These are phyloP conservation scores for Debaryomyces robertsiae DNA, from an alignment of 1,139 yeast species.

Conservation along the genomic window DNA sequence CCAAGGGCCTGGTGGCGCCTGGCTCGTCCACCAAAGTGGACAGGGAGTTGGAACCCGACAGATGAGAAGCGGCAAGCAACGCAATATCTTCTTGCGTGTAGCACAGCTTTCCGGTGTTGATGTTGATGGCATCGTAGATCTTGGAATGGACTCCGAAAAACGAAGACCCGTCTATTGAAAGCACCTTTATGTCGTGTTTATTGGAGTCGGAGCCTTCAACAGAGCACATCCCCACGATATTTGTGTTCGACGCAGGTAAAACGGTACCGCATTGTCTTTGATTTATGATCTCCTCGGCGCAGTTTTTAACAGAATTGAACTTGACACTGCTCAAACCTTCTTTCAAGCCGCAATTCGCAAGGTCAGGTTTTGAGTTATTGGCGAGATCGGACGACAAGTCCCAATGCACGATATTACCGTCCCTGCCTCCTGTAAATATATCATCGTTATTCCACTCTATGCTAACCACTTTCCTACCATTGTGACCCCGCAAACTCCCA, in stretches of 20 bases:
- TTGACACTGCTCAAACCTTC: slow-evolving; percentile 50
- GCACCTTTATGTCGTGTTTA: slow-evolving; percentile 37
- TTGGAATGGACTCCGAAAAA: slow-evolving; percentile 57
- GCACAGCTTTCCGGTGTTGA: slow-evolving; percentile 28
- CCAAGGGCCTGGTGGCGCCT: slow-evolving; percentile 28
- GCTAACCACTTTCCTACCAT: slow-evolving; percentile 50
- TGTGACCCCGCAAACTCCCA: slow-evolving; percentile 58
- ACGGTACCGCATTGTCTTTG: slow-evolving; percentile 64
- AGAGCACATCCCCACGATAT: slow-evolving; percentile 46
- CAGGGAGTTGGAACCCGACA: slow-evolving; percentile 22
- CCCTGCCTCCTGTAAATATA: slow-evolving; percentile 66
- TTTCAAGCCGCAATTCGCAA: slow-evolving; percentile 45
- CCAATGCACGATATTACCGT: slow-evolving; percentile 78
- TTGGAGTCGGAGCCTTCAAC: slow-evolving; percentile 27
- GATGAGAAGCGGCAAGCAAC: slow-evolving; percentile 20
- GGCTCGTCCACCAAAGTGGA: slow-evolving; percentile 31
- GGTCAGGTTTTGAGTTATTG: slow-evolving; percentile 18
- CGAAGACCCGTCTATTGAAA: slow-evolving; percentile 57
- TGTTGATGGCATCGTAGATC: slow-evolving; percentile 35
- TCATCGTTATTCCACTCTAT: slow-evolving; percentile 66
- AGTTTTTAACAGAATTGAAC: slow-evolving; percentile 36
- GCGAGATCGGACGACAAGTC: slow-evolving; percentile 45
- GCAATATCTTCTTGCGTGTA: slow-evolving; percentile 39
- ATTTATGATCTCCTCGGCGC: slow-evolving; percentile 31
- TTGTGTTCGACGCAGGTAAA: slow-evolving; percentile 58